phyloP scores from a whole-genome alignment of 192 early-diverging fungal species.

The Martensiomyces pterosporus region DNA sequence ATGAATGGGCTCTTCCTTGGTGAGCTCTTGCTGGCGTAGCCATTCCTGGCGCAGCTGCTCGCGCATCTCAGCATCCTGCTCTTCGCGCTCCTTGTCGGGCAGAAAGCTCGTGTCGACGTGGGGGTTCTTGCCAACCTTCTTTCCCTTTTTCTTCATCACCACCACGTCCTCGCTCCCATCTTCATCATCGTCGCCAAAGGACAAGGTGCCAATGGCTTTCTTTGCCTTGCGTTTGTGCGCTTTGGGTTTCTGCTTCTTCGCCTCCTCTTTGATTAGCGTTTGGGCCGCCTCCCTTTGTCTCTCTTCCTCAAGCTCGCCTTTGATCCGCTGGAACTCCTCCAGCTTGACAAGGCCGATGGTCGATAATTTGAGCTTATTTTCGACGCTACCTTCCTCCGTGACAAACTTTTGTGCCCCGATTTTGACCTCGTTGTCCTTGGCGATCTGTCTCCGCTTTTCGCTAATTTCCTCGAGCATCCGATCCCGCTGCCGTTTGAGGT shows the following conservation, averaged over 20 bases:
- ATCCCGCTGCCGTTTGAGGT: constrained; percentile 5
- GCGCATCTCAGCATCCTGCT: constrained; percentile 62
- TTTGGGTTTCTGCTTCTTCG: constrained; percentile 52
- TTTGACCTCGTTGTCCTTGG: constrained; percentile 67
- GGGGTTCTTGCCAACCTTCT: constrained; percentile 76
- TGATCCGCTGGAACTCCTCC: constrained; percentile 85
- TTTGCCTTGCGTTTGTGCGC: constrained; percentile 66
- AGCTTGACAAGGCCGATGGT: constrained; percentile 87
- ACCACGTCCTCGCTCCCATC: constrained; percentile 13
- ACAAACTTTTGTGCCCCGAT: constrained; percentile 77
- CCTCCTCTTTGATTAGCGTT: constrained; percentile 38
- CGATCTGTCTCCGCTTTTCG: constrained; percentile 52
- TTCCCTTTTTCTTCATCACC: no score
- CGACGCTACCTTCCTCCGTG: constrained; percentile 67
- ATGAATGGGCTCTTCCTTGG: constrained; percentile 78
- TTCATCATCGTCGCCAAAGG: constrained; percentile 65
- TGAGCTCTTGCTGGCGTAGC: constrained; percentile 74
- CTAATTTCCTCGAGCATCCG: neutral
- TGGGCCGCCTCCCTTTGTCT: constrained; percentile 68
- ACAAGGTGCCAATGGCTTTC: constrained; percentile 61
- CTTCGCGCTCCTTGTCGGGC: constrained; percentile 86
- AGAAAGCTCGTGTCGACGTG: constrained; percentile 88
- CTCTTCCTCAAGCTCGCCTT: constrained; percentile 77
- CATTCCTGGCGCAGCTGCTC: constrained; percentile 79
- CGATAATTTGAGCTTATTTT: constrained; percentile 79